Evolutionary conservation across 306 rosid genomes (phyloP), one percentile per base, ranked within the genome.

Genomic region (Citrullus mucosospermus): DNA sequence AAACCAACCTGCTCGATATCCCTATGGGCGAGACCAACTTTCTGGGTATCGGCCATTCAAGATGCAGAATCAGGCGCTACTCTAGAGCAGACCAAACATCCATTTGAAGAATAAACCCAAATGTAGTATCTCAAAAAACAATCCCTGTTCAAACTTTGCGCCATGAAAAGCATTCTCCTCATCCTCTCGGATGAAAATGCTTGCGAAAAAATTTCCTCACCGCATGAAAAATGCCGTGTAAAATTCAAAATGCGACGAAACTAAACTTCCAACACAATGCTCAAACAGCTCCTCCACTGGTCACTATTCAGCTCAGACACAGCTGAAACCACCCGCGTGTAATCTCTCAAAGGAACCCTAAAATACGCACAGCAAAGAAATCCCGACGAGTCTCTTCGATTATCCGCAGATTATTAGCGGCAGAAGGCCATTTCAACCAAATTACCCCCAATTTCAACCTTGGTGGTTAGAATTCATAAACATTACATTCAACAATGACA

Each of bases 1-100:
- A 25, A 80, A 44, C 5, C 78, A 85, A 94, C 98, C 96, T 94
- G 93, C 59, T 94, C 97, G 67, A 87, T 85, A 84, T 94, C 96
- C 91, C 86, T 94, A 67, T 90, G 92, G 79, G 82, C 88, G 58
- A 72, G 58, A 86, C 86, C 82, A 53, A 81, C 78, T 85, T 85
- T 87, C 81, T 80, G 96, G 86, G 82, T 83, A 88, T 91, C 97
- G 86, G 98, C 95, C 98, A 94, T 94, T 94, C 90, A 92, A 89
- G 93, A 85, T 90, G 90, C 86, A 87, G 84, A 85, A 67, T 78
- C 74, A 82, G 71, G 83, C 73, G 77, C 79, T 86, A 80, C 83
- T 81, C 77, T 83, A 81, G 82, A 83, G 80, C 82, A 83, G 61
- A 86, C 77, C 87, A 89, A 93, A 85, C 62, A 76, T 89, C 96